Evolutionary conservation across 495 filamentous ascomycete species (phyloP).

Genomic region (Amniculicola lignicola): DNA sequence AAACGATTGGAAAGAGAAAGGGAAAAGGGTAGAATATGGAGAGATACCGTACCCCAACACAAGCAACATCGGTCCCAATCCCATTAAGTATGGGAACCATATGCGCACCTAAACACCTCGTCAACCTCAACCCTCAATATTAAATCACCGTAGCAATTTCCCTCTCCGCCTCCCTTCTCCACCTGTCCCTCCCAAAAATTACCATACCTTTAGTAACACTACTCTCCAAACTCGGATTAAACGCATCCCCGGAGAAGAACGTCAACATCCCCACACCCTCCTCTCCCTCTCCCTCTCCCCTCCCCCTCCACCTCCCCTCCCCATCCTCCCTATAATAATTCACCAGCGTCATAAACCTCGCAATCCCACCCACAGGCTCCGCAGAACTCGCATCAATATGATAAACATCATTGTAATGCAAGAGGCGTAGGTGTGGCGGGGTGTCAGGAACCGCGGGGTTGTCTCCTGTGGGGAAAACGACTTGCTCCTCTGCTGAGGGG

Average conservation of each 20-base stretch:
- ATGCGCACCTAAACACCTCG: constrained; percentile 65
- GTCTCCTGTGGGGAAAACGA: constrained; percentile 19
- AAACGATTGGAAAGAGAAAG: background rate
- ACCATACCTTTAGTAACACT: constrained; percentile 82
- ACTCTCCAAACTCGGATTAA: constrained; percentile 84
- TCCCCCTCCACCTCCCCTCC: constrained; percentile 55
- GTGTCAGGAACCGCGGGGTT: constrained; percentile 38
- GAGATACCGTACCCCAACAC: constrained; percentile 64
- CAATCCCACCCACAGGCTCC: constrained; percentile 75
- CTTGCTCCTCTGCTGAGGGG: constrained; percentile 13
- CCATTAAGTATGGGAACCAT: constrained; percentile 86
- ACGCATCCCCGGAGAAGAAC: constrained; percentile 88
- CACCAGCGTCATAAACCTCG: constrained; percentile 74
- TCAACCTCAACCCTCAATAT: no score
- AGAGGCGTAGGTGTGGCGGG: constrained; percentile 68
- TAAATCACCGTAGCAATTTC: no score
- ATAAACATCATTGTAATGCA: constrained; percentile 94
- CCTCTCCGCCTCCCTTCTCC: no score
- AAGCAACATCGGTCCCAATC: constrained; percentile 70
- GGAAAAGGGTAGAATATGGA: background rate
- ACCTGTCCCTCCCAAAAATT: no score
- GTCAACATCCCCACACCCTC: constrained; percentile 66
- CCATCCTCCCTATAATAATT: constrained; percentile 65
- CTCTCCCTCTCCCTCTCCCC: constrained; percentile 53
- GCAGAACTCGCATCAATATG: constrained; percentile 74